phyloP scores from a whole-genome alignment of 768 basidiomycete species.

The Tricholoma saponaceum region DNA sequence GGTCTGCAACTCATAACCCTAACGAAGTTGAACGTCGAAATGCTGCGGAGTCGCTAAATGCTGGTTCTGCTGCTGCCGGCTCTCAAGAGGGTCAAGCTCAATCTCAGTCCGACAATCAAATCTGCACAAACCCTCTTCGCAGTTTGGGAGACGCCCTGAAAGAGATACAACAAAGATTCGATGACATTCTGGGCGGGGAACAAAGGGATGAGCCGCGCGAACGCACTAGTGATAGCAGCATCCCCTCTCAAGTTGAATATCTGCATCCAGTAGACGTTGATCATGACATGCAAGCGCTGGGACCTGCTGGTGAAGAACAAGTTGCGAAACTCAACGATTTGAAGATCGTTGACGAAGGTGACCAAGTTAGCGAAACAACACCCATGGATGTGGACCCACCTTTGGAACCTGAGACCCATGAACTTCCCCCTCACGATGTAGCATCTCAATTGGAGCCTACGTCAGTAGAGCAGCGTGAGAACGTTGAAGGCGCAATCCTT shows the following conservation, averaged over 20 bases:
- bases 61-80: slow-evolving; percentile 37
- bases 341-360: slow-evolving; percentile 63
- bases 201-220: slow-evolving; percentile 29
- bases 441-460: slow-evolving; percentile 20
- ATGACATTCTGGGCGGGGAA: slow-evolving; percentile 64
- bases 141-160: slow-evolving; percentile 81
- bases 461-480: slow-evolving; percentile 21
- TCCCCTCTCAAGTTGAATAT: slow-evolving; percentile 67
- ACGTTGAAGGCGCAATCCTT: slow-evolving; percentile 46
- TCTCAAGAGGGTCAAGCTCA: slow-evolving; percentile 40
- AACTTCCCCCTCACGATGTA: slow-evolving; percentile 17
- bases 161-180: slow-evolving; percentile 78
- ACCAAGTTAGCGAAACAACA: slow-evolving; percentile 23
- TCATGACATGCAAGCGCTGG: slow-evolving; percentile 84
- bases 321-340: slow-evolving; percentile 79
- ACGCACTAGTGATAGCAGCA: slow-evolving; percentile 32
- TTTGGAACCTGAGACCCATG: slow-evolving; percentile 21
- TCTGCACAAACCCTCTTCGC: slow-evolving; percentile 55
- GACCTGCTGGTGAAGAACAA: slow-evolving; percentile 81
- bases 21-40: slow-evolving; percentile 10
- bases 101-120: slow-evolving; percentile 34
- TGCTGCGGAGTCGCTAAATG: slow-evolving; percentile 9
- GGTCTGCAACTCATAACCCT: background rate
- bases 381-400: slow-evolving; percentile 50
- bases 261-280: slow-evolving; percentile 63